Percentiles rank a stretch among this genome's conserved stretches.
Evolutionary conservation across 352 stramenopile species (phyloP).

Genomic region (Globisporangium splendens): DNA sequence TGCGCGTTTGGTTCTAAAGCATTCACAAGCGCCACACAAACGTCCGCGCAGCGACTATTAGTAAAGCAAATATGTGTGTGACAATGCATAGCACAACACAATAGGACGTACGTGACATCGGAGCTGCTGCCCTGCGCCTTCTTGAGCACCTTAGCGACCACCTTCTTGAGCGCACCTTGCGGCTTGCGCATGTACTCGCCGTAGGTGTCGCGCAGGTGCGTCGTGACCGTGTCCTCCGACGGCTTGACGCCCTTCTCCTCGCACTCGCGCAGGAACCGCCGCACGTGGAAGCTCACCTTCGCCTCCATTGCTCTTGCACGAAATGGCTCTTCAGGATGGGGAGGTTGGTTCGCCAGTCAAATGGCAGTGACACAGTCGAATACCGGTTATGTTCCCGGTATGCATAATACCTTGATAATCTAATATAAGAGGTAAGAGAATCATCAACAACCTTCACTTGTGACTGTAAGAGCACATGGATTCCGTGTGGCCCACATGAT

Average conservation of each 20-base stretch:
- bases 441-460: no score
- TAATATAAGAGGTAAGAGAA: no score
- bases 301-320: constrained; percentile 55
- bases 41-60: not conserved
- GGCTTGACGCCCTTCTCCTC: constrained; percentile 55
- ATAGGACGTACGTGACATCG: constrained; percentile 8
- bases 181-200: constrained; percentile 86
- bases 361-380: no score
- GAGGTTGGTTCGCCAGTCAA: no score
- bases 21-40: not conserved
- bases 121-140: constrained; percentile 32
- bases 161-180: constrained; percentile 51
- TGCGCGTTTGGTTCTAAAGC: constrained; percentile 42
- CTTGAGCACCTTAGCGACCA: constrained; percentile 72
- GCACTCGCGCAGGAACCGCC: constrained; percentile 78
- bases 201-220: constrained; percentile 69
- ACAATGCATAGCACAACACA: constrained; percentile 1
- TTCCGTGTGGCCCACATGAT: no score
- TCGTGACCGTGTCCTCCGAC: constrained; percentile 57
- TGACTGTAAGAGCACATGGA: no score
- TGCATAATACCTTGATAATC: no score
- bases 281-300: constrained; percentile 87
- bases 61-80: not conserved
- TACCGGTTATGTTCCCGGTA: no score
- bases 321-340: no score